A percentile compares a stretch with the other conserved stretches of the same genome.
phyloP scores from a whole-genome alignment of 139 green algal species.

The Protoeuglena noctilucae region DNA sequence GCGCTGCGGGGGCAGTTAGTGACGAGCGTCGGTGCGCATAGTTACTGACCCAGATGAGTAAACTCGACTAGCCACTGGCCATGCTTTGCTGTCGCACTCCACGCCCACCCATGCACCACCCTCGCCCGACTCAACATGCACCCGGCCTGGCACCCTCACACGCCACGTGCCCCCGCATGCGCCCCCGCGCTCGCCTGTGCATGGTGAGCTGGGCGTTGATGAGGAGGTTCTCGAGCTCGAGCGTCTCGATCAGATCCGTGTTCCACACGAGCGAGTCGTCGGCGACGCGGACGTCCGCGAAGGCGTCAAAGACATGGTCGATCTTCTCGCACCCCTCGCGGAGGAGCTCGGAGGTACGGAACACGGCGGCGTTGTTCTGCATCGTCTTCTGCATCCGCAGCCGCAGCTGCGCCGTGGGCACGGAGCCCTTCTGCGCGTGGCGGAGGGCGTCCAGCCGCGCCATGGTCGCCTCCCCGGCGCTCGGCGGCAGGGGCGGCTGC shows the following conservation, averaged over 20 bases:
- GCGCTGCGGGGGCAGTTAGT: too few relatives aligned
- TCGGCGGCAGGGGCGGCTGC: slow-evolving; percentile 50
- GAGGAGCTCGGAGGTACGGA: slow-evolving; percentile 77
- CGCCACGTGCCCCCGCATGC: too few relatives aligned
- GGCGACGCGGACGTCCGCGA: slow-evolving; percentile 25
- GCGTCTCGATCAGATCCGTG: slow-evolving; percentile 84
- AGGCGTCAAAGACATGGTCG: slow-evolving; percentile 60
- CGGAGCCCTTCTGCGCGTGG: slow-evolving; percentile 54
- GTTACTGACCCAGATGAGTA: too few relatives aligned
- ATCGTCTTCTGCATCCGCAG: slow-evolving; percentile 59
- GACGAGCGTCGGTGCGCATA: too few relatives aligned
- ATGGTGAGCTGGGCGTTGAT: slow-evolving; percentile 75
- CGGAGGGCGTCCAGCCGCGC: slow-evolving; percentile 71
- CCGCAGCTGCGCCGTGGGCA: slow-evolving; percentile 56
- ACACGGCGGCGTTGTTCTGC: slow-evolving; percentile 86
- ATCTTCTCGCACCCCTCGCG: slow-evolving; percentile 68
- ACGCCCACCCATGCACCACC: too few relatives aligned
- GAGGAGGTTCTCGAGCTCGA: slow-evolving; percentile 98
- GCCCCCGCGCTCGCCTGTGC: slow-evolving; percentile 46
- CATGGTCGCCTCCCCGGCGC: slow-evolving; percentile 58
- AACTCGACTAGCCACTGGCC: too few relatives aligned
- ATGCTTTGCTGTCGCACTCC: too few relatives aligned
- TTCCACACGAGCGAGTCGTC: slow-evolving; percentile 74
- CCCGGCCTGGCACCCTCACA: too few relatives aligned
- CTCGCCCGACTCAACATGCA: too few relatives aligned